phyloP scores from a whole-genome alignment of 768 basidiomycete species.

The Paxillus rubicundulus region DNA sequence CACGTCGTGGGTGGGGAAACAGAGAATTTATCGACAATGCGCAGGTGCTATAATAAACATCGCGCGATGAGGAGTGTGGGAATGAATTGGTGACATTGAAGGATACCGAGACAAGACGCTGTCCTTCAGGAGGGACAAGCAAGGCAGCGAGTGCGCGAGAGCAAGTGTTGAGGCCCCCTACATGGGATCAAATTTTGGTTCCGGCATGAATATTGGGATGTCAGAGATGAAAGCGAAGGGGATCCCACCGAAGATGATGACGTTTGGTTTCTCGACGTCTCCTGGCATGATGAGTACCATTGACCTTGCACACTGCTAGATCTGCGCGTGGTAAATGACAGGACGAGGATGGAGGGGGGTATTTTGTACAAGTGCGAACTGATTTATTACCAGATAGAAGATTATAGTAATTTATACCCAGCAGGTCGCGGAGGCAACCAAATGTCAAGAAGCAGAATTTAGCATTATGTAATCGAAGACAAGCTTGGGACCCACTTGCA shows the following conservation, averaged over 20 bases:
- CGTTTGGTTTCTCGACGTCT: slow-evolving; percentile 50
- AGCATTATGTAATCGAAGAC: slow-evolving; percentile 2
- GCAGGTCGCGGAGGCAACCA: slow-evolving; percentile 25
- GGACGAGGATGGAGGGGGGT: slow-evolving; percentile 5
- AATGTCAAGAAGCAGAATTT: slow-evolving; percentile 9
- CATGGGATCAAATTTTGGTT: slow-evolving; percentile 4
- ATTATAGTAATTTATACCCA: slow-evolving; percentile 24
- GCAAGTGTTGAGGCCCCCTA: slow-evolving; percentile 81
- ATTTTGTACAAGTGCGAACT: neutral
- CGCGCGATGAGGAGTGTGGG: slow-evolving; percentile 13
- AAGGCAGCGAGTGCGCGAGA: slow-evolving; percentile 67
- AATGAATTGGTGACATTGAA: slow-evolving; percentile 1
- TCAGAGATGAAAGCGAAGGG: slow-evolving; percentile 2
- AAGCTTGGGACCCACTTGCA: neutral
- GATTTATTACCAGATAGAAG: slow-evolving; percentile 23
- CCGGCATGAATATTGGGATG: slow-evolving; percentile 6
- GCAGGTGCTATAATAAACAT: slow-evolving; percentile 47
- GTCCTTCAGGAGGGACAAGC: slow-evolving; percentile 66
- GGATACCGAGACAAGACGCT: slow-evolving; percentile 70
- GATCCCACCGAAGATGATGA: slow-evolving; percentile 71
- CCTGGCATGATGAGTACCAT: slow-evolving; percentile 32
- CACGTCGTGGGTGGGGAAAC: slow-evolving; percentile 74
- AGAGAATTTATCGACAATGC: slow-evolving; percentile 74
- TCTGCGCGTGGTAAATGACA: neutral
- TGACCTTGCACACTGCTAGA: neutral